A percentile compares a stretch with the other conserved stretches of the same genome.
Conservation (phyloP, 345 rosid species). For the Adansonia digitata region DNA sequence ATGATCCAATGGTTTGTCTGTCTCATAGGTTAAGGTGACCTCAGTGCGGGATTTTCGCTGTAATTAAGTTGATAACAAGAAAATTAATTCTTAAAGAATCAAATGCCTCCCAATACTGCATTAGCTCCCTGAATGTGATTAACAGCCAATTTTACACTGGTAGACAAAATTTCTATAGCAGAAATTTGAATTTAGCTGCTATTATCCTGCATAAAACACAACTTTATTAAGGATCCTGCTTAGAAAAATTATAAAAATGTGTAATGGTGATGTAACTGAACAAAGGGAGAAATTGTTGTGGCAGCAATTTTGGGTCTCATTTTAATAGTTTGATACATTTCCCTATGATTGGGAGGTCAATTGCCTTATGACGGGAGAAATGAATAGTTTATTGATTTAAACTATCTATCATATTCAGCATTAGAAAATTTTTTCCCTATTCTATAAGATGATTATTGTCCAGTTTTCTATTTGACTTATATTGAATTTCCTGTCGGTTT, state of each 20-base stretch:
- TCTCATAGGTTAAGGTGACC: neutral
- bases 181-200: neutral
- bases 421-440: neutral
- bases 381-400: neutral
- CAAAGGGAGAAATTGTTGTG: neutral
- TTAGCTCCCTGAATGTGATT: neutral
- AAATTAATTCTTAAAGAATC: neutral
- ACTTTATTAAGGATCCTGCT: neutral
- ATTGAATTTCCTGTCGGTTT: conserved; percentile 14
- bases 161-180: neutral
- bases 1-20: neutral
- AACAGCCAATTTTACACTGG: neutral
- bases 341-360: neutral
- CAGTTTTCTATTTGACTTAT: neutral
- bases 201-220: neutral
- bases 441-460: neutral
- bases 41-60: neutral
- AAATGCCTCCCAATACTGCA: neutral
- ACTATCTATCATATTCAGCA: neutral
- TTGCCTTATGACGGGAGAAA: neutral
- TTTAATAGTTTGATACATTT: neutral
- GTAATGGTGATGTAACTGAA: neutral
- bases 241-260: neutral
- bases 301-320: neutral
- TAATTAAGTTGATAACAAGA: neutral